Evolutionary conservation across 306 rosid species (phyloP), one percentile per base, ranked within the genome.

Genomic region (Benincasa hispida): DNA sequence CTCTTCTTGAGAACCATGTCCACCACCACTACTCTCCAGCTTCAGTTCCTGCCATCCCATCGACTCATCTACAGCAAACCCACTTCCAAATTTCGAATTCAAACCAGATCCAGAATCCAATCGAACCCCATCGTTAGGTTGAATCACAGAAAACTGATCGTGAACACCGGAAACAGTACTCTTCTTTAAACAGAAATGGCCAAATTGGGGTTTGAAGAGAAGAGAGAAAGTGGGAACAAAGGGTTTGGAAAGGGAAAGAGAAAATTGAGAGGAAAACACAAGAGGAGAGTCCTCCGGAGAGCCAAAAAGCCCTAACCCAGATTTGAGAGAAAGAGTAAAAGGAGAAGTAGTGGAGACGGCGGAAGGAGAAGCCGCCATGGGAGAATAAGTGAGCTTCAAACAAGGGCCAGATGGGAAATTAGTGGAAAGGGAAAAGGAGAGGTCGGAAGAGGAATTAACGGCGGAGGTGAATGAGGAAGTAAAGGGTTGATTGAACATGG

Each of bases 241-340:
- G 70, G 78, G 30, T 56, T 81, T 78, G 11, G 91, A 15, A n/a
- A 82, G 87, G 74, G 91, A 84, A 4, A 86, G 79, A 1, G 92
- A 81, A 82, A 94, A 84, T 28, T 67, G 82, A 7, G 90, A 88
- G 2, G 89, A 91, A 81, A 94, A 94, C 53, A 89, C 68, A 28
- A 94, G 92, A 81, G 97, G 97, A 42, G 98, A 94, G 81, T 76
- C 50, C 18, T 63, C 58, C 0, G 97, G 91, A 22, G 94, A 90
- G 79, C 98, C 98, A 55, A 86, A 85, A 10, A 86, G 50, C 59
- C 97, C 97, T 12, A 93, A 82, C 54, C 98, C 98, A 25, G 96
- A 93, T 82, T 90, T 93, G 21, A 93, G 88, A 66, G 92, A 87
- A 56, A 93, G 83, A 72, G 96, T 88, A 74, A 90, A 79, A 13